These are phyloP conservation scores for Capsella bursapastoris DNA, from an alignment of 345 rosid genomes.

Conservation along the genomic window DNA sequence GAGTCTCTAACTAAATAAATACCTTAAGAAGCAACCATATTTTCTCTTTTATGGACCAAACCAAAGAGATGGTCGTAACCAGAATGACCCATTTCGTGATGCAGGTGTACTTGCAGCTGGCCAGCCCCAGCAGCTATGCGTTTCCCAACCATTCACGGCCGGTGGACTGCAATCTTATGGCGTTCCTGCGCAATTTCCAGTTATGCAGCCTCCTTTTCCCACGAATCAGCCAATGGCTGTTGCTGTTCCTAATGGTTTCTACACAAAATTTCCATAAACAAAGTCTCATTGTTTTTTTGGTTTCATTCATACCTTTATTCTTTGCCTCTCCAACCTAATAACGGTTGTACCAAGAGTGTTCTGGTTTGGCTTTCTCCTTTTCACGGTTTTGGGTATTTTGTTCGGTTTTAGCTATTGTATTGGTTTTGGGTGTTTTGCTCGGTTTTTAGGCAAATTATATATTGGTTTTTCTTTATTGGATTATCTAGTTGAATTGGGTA, in stretches of 20 bases:
- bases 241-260: conserved; percentile 53
- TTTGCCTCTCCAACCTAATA: conserved; percentile 20
- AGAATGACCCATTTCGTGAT: neutral
- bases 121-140: conserved; percentile 44
- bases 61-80: neutral
- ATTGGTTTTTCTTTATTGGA: neutral
- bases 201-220: conserved; percentile 56
- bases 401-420: neutral
- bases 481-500: neutral
- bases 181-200: conserved; percentile 50
- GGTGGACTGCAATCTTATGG: conserved; percentile 54
- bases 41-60: neutral
- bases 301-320: conserved; percentile 24
- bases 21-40: neutral
- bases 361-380: neutral
- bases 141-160: conserved; percentile 51
- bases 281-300: conserved; percentile 4
- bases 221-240: conserved; percentile 44
- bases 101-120: conserved; percentile 35
- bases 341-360: neutral
- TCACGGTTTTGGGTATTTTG: neutral
- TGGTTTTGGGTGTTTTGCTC: neutral
- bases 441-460: neutral
- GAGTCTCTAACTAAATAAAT: conserved; percentile 3
- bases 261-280: conserved; percentile 56